phyloP scores from a whole-genome alignment of 371 early-diverging fungal species.

The Parasitella parasitica region DNA sequence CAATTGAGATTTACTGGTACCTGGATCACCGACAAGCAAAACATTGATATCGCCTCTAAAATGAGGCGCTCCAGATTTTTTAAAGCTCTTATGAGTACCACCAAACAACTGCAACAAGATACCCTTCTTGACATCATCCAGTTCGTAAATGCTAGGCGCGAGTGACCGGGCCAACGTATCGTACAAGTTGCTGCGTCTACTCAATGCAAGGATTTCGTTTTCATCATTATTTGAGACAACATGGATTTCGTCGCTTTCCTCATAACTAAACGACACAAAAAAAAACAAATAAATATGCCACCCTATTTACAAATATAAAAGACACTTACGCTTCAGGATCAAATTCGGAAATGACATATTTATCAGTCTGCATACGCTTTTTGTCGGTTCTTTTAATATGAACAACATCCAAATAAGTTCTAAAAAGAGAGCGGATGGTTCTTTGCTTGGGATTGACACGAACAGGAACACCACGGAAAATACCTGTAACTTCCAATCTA shows the following conservation, averaged over 20 bases:
- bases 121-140: conserved; percentile 98
- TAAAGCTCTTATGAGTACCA: conserved; percentile 83
- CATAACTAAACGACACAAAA: conserved; percentile 33
- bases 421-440: conserved; percentile 92
- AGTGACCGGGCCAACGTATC: conserved; percentile 80
- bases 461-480: conserved; percentile 97
- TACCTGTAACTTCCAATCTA: conserved; percentile 90
- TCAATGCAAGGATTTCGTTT: conserved; percentile 62
- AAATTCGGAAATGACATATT: conserved; percentile 44
- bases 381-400: conserved; percentile 83
- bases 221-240: conserved; percentile 60
- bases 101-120: conserved; percentile 98
- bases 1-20: conserved; percentile 98
- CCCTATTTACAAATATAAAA: neutral
- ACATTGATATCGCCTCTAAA: conserved; percentile 97
- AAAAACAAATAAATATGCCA: neutral
- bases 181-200: conserved; percentile 71
- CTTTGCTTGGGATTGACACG: conserved; percentile 92
- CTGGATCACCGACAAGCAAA: conserved; percentile 99
- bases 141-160: conserved; percentile 97
- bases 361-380: conserved; percentile 61
- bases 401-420: conserved; percentile 97
- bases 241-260: conserved; percentile 69
- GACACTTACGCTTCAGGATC: conserved; percentile 42
- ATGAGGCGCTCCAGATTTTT: conserved; percentile 71